Evolutionary conservation across 345 rosid species (phyloP), one percentile per base, ranked within the genome.

Genomic region (Ricinus communis): DNA sequence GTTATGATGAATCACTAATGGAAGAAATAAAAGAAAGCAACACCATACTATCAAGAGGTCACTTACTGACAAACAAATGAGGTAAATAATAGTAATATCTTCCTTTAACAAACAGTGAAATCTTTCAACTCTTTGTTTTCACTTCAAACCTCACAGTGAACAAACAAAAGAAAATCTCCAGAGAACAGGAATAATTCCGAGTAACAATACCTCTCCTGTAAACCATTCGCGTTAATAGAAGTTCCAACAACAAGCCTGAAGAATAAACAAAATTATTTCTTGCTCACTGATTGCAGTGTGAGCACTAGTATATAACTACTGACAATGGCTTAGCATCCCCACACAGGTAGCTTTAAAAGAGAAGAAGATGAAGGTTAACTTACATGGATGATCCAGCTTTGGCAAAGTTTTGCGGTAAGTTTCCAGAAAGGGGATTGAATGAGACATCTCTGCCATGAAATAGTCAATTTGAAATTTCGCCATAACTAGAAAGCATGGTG

Each of bases 401-500:
- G 53, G 56, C 75, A 47, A 68, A 80, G 40, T 78, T 69, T 50
- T 19, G 62, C 0, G 85, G 87, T 56, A 82, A 66, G 52, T 75
- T 82, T 71, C 91, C 91, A 5, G 82, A 82, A 12, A 87, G 82
- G 7, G 80, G 81, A 82, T 85, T 87, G 79, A 83, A 83, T 0
- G 91, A 87, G 59, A 85, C 85, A 53, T 87, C 91, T 65, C 91
- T 87, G 85, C 56, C 73, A 9, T 18, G 31, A 52, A 46, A 15
- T 38, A 60, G 43, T 36, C 33, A 5, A 60, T 22, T 49, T 45
- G 40, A 50, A 59, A 53, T 22, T 64, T 15, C 16, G 49, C 41
- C 51, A 21, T 28, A 31, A 22, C 46, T 40, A 28, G 36, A 36
- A 59, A 27, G 8, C 43, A 33, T 33, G 38, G n/a, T n/a, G n/a